Evolutionary conservation across 208 protist genomes (phyloP), one percentile per base, ranked within the genome.

Genomic region (Trypanosoma scelopori): DNA sequence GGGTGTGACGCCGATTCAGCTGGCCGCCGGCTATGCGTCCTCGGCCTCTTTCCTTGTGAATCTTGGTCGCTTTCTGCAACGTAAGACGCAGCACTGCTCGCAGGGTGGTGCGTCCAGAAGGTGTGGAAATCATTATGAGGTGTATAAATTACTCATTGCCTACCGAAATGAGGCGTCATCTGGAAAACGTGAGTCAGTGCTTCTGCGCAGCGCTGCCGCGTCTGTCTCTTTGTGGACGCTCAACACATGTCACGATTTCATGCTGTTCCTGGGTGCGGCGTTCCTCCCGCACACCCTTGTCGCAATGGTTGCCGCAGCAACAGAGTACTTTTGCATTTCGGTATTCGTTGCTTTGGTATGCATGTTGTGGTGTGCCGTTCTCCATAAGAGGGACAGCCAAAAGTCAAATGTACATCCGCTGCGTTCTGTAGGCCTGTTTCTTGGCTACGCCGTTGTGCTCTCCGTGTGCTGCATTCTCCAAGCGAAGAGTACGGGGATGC

Each of bases 241-340:
- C 16, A 75, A 55, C 61, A 58, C 67, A 0, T 49, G 60, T 5
- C 47, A 1, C 15, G 37, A 73, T 41, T 66, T 55, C 42, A 16
- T 62, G 41, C 32, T 39, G 28, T 67, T 70, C 63, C 27, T 71
- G 18, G 66, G 55, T 0, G 46, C 61, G 13, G 68, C 59, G 1
- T 41, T 49, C n/a, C 28, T 76, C 27, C 82, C 82, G 5, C 78
- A 85, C 32, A 0, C 76, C 35, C 49, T 78, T 11, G 56, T 73
- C n/a, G 70, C 49, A 39, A 20, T 77, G 12, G 74, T 63, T 50
- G 47, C 58, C 30, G 3, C 28, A 23, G 16, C 43, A 35, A 30
- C 46, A 20, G 2, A 16, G 28, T 7, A n/a, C 6, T 46, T 52
- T 0, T 55, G 45, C 18, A 16, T 55, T 55, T 41, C 43, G 25